phyloP scores from a whole-genome alignment of 148 eudicot species.

The Fagopyrum homotropicum region DNA sequence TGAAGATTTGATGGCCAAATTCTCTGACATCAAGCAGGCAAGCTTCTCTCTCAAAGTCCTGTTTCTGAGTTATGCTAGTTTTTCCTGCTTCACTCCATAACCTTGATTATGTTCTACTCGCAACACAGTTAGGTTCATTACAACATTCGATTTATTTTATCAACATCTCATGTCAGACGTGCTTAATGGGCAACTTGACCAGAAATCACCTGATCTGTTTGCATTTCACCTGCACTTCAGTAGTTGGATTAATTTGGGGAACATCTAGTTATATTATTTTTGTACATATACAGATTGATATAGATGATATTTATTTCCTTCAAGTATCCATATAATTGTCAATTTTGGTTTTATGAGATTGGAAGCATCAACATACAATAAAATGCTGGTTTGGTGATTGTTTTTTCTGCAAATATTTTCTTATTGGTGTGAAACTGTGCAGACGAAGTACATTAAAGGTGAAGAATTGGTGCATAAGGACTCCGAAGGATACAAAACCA shows the following conservation, averaged over 20 bases:
- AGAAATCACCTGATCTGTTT: neutral
- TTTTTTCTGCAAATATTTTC: neutral
- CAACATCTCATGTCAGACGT: neutral
- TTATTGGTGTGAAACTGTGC: slow-evolving; percentile 19
- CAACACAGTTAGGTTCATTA: no score
- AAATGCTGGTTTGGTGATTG: neutral
- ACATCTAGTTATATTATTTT: neutral
- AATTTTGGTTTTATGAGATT: no score
- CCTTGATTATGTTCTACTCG: no score
- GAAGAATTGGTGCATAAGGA: slow-evolving; percentile 42
- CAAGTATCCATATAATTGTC: no score
- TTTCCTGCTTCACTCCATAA: no score
- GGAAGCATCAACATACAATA: neutral
- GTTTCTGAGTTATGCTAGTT: neutral
- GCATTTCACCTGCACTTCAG: neutral
- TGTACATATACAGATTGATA: neutral
- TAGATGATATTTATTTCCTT: neutral
- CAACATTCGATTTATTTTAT: neutral
- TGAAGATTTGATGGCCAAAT: slow-evolving; percentile 50
- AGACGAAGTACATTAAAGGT: slow-evolving; percentile 55
- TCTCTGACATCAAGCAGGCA: slow-evolving; percentile 70
- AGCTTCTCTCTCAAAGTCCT: slow-evolving; percentile 9
- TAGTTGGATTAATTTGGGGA: neutral
- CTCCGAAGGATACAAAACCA: slow-evolving; percentile 46
- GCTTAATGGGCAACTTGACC: neutral